Conservation (phyloP, 2,329 filamentous ascomycete species). For the Blumeriella jaapii region DNA sequence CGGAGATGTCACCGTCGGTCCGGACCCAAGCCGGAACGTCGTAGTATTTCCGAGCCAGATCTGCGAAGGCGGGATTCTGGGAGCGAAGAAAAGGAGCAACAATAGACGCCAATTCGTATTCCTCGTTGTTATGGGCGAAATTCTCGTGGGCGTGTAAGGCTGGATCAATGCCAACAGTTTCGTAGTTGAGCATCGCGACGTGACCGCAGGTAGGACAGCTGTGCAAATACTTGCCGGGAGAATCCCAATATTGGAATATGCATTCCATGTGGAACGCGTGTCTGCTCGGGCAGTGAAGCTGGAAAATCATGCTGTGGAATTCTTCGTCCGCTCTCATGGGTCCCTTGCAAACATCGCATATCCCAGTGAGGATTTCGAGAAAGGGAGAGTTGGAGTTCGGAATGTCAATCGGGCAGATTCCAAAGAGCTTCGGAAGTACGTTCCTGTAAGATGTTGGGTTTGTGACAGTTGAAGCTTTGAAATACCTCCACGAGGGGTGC, state of each 20-base stretch:
- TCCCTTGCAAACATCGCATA: background rate
- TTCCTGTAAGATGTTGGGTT: background rate
- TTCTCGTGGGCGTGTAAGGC: background rate
- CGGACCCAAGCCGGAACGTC: too few species aligned
- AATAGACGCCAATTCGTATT: too few species aligned
- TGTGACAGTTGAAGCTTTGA: background rate
- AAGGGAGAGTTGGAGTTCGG: background rate
- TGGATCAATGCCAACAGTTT: constrained; percentile 6
- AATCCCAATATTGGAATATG: constrained; percentile 11
- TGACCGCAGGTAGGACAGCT: constrained; percentile 8
- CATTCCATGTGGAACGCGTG: constrained; percentile 12
- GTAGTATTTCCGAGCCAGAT: too few species aligned
- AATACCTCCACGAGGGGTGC: background rate
- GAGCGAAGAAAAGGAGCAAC: too few species aligned
- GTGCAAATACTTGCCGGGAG: constrained; percentile 4
- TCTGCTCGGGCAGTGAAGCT: background rate
- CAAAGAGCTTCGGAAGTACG: background rate
- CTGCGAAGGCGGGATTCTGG: too few species aligned
- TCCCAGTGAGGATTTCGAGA: background rate
- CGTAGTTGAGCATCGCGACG: constrained; percentile 7
- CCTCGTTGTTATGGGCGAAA: constrained; percentile 3
- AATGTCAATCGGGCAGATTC: background rate
- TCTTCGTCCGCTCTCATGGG: background rate
- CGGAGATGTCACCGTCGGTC: too few species aligned
- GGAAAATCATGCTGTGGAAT: constrained; percentile 1